Percentiles rank a stretch among this genome's conserved stretches.
Conservation (phyloP, 257 asterid species). For the Leptodermis oblonga region DNA sequence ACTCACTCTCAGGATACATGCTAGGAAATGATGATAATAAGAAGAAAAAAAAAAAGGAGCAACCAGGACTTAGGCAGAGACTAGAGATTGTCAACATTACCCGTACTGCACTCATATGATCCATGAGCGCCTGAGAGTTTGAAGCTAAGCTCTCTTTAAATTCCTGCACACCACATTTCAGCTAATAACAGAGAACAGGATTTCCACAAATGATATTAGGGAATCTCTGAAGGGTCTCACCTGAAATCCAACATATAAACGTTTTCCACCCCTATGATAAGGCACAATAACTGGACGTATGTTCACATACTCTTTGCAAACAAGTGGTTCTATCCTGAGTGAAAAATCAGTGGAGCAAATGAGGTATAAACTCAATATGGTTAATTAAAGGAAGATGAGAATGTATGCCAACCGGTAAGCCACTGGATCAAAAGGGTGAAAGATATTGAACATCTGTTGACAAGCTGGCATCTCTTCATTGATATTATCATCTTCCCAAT, state of each 20-base stretch:
- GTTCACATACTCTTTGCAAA: slow-evolving; percentile 68
- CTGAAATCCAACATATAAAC: slow-evolving; percentile 82
- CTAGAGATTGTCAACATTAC: slow-evolving; percentile 25
- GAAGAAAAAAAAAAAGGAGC: not conserved
- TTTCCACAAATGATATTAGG: not conserved
- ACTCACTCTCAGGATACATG: not conserved
- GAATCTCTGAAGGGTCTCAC: slow-evolving; percentile 30
- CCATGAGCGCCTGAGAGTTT: slow-evolving; percentile 59
- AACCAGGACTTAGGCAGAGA: not conserved
- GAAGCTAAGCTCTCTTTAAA: slow-evolving; percentile 75
- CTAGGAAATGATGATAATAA: too few species aligned
- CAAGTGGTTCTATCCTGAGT: slow-evolving; percentile 83
- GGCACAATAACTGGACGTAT: slow-evolving; percentile 84
- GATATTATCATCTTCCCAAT: slow-evolving; percentile 79
- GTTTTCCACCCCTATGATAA: slow-evolving; percentile 95
- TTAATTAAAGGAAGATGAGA: slow-evolving; percentile 1
- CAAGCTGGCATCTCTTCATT: slow-evolving; percentile 96
- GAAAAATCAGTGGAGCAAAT: slow-evolving; percentile 13
- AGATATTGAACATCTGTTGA: slow-evolving; percentile 82
- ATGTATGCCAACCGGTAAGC: slow-evolving; percentile 64
- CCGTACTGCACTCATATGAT: slow-evolving; percentile 51
- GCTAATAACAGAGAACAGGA: slow-evolving; percentile 15
- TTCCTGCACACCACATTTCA: slow-evolving; percentile 51
- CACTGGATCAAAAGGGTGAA: slow-evolving; percentile 98
- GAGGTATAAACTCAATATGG: slow-evolving; percentile 14